Base-by-base conservation (phyloP, 148 eudicot species). In the Polygonum maritimum region DNA sequence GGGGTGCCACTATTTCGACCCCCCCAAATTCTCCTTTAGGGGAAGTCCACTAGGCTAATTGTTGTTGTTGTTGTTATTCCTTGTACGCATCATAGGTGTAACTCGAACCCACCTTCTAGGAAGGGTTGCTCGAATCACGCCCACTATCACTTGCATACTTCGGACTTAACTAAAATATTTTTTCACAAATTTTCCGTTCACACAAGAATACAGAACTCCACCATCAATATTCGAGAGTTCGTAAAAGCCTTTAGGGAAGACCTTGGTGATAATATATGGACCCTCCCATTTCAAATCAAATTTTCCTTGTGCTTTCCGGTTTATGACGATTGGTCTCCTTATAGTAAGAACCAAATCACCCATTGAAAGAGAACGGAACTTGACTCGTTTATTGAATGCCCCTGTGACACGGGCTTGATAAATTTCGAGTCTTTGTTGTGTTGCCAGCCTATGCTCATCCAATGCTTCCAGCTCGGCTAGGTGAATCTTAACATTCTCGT, bases 31-130 rank as follows among this genome's bases (percentile, higher is more conserved):
- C n/a, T n/a, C n/a, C n/a, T n/a, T n/a, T n/a, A n/a, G n/a, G n/a
- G n/a, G n/a, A n/a, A n/a, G n/a, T n/a, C n/a, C n/a, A n/a, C n/a
- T n/a, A n/a, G n/a, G n/a, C n/a, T n/a, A n/a, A n/a, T n/a, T n/a
- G n/a, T n/a, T n/a, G n/a, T n/a, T n/a, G n/a, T n/a, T n/a, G n/a
- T n/a, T n/a, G n/a, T 18, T 26, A 44, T 6, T 7, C 47, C 10
- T 52, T 6, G 58, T 52, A 52, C 58, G 58, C 22, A 52, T 18
- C 58, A 52, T 18, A 52, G 7, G 58, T 52, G n/a, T 1, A 19
- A 57, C 63, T 22, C 35, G 33, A 57, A 57, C 19, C 58, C 58
- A 52, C 58, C 58, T 52, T 57, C 63, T 57, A 57, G 63, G 63
- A 57, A 57, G 63, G 63, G 63, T 21, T 57, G 2, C 63, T 22